phyloP scores from a whole-genome alignment of 805 yeast species.

The Schwanniomyces yamadae region DNA sequence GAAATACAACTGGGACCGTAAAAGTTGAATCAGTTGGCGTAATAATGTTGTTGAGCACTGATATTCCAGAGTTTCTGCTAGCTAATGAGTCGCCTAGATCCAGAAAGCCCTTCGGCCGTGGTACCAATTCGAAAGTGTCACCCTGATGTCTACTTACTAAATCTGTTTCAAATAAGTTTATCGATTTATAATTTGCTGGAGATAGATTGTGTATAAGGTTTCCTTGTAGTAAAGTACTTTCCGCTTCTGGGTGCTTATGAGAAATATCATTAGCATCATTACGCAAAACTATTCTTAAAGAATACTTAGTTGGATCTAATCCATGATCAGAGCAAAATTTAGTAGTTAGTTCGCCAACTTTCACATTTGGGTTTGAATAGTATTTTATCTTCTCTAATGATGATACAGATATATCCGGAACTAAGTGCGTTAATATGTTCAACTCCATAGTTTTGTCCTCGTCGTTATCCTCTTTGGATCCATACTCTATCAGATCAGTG shows the following conservation, averaged over 20 bases:
- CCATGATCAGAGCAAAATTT: slow-evolving; percentile 30
- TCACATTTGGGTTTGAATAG: slow-evolving; percentile 5
- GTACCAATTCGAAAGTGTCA: slow-evolving; percentile 19
- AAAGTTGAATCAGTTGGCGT: slow-evolving; percentile 29
- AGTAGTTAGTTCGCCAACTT: slow-evolving; percentile 22
- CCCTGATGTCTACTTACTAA: slow-evolving; percentile 11
- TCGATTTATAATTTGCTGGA: slow-evolving; percentile 2
- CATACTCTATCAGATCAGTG: slow-evolving; percentile 4
- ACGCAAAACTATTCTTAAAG: slow-evolving; percentile 17
- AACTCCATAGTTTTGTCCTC: too few species aligned
- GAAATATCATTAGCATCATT: neutral
- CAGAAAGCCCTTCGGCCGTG: slow-evolving; percentile 2
- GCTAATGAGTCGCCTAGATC: neutral
- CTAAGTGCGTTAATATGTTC: too few species aligned
- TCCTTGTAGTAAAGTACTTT: slow-evolving; percentile 6
- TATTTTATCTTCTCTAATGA: neutral
- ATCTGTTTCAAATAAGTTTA: slow-evolving; percentile 11
- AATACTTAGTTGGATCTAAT: slow-evolving; percentile 25
- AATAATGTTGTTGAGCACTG: slow-evolving; percentile 20
- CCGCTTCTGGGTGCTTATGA: neutral
- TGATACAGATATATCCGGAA: too few species aligned
- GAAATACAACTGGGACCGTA: slow-evolving; percentile 21
- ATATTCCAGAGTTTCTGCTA: slow-evolving; percentile 9
- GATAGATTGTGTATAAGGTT: slow-evolving; percentile 2
- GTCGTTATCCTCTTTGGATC: too few species aligned